These are phyloP conservation scores for Dispira simplex DNA, from an alignment of 192 early-diverging fungal species.

Conservation along the genomic window DNA sequence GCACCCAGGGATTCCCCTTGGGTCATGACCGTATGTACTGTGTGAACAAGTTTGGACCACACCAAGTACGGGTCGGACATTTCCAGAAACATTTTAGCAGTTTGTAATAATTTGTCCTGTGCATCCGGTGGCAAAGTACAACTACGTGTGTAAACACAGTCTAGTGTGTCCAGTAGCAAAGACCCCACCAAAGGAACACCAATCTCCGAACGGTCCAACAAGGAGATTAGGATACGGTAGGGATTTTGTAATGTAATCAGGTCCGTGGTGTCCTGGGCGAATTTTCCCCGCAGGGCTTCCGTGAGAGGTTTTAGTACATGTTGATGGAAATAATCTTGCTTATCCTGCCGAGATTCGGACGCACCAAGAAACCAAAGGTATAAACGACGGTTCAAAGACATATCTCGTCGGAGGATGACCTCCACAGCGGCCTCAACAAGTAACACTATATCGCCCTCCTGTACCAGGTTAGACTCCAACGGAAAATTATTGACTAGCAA, in stretches of 20 bases:
- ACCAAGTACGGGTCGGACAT: slow-evolving; percentile 77
- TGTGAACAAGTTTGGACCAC: slow-evolving; percentile 52
- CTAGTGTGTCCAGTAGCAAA: slow-evolving; percentile 41
- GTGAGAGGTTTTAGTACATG: slow-evolving; percentile 34
- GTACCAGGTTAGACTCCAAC: slow-evolving; percentile 28
- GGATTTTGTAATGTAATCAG: slow-evolving; percentile 38
- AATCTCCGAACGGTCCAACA: slow-evolving; percentile 75
- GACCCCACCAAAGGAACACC: slow-evolving; percentile 55
- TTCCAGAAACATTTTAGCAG: slow-evolving; percentile 79
- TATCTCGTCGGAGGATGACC: slow-evolving; percentile 80
- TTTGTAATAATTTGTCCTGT: slow-evolving; percentile 44
- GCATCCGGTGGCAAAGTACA: background rate
- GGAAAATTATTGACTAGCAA: slow-evolving; percentile 43
- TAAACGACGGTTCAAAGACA: slow-evolving; percentile 85
- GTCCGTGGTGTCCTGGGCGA: slow-evolving; percentile 17
- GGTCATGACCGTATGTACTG: slow-evolving; percentile 30
- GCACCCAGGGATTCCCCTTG: background rate
- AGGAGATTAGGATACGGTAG: slow-evolving; percentile 67
- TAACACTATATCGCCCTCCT: slow-evolving; percentile 44
- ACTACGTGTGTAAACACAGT: background rate
- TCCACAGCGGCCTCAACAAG: slow-evolving; percentile 54
- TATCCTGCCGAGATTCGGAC: slow-evolving; percentile 21
- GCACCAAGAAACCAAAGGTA: slow-evolving; percentile 77
- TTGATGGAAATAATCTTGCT: slow-evolving; percentile 31
- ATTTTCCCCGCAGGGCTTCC: slow-evolving; percentile 36